Evolutionary conservation across 2,329 filamentous ascomycete species (phyloP).

Genomic region (Talaromyces sp.): DNA sequence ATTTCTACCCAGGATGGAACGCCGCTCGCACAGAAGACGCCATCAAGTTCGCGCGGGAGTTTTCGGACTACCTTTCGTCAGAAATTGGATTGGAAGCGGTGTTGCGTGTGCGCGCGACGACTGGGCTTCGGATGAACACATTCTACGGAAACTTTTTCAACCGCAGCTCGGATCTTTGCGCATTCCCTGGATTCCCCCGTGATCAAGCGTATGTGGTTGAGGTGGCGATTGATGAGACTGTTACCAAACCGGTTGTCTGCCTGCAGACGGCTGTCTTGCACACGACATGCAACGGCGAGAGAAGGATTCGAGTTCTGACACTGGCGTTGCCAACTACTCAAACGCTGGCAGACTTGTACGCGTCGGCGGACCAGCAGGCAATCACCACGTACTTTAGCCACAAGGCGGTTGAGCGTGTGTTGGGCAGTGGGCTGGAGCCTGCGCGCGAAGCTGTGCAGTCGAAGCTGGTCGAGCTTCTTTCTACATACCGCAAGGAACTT

Average conservation of each 20-base stretch:
- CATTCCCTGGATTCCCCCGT: conserved; percentile 94
- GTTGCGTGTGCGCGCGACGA: conserved; percentile 89
- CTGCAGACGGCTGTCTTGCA: conserved; percentile 92
- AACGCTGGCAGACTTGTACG: conserved; percentile 84
- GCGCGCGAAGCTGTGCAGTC: conserved; percentile 85
- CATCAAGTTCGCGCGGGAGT: conserved; percentile 95
- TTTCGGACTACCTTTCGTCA: conserved; percentile 92
- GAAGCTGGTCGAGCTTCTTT: conserved; percentile 86
- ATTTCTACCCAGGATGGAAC: conserved; percentile 98
- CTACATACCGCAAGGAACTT: conserved; percentile 95
- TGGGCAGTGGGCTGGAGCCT: conserved; percentile 81
- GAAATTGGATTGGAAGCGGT: conserved; percentile 97
- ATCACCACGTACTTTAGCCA: conserved; percentile 94
- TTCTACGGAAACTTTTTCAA: conserved; percentile 99
- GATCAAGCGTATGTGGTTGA: conserved; percentile 98
- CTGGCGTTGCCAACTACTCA: conserved; percentile 89
- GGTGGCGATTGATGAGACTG: conserved; percentile 92
- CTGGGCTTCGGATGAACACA: conserved; percentile 89
- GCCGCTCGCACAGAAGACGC: conserved; percentile 90
- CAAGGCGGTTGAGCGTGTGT: conserved; percentile 88
- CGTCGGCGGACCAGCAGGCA: conserved; percentile 88
- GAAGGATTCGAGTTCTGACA: conserved; percentile 90
- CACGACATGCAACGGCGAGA: conserved; percentile 95
- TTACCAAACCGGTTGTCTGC: conserved; percentile 87
- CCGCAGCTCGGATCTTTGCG: conserved; percentile 91